Percentiles rank a stretch among this genome's conserved stretches.
phyloP scores from a whole-genome alignment of 148 eudicot species.

The Diospyros lotus region DNA sequence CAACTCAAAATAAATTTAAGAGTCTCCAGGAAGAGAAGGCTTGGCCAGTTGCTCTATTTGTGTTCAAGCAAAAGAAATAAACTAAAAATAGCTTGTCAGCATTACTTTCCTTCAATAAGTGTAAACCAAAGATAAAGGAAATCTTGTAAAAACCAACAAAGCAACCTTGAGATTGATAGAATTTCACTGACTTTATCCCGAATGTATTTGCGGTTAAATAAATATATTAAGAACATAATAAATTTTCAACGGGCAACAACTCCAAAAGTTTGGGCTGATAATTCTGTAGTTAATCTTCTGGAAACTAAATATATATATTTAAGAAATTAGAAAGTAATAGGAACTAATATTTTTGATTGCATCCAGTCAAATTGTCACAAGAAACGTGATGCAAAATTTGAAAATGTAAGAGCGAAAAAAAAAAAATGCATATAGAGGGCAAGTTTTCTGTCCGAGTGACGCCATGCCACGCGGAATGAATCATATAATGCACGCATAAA shows the following conservation, averaged over 20 bases:
- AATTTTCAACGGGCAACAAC: too few relatives aligned
- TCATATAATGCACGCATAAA: too few relatives aligned
- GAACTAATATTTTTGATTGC: neutral
- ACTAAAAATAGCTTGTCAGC: too few relatives aligned
- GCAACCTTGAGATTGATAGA: neutral
- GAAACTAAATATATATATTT: too few relatives aligned
- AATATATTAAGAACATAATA: neutral
- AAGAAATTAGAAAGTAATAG: too few relatives aligned
- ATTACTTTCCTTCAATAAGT: neutral
- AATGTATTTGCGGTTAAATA: neutral
- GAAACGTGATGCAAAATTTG: neutral
- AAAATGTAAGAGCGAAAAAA: neutral
- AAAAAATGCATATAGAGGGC: neutral
- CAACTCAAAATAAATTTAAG: too few relatives aligned
- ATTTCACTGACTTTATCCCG: neutral
- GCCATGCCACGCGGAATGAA: neutral
- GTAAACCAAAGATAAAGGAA: neutral
- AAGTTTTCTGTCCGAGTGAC: neutral
- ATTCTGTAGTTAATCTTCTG: too few relatives aligned
- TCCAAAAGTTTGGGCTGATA: too few relatives aligned
- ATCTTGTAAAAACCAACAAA: constrained; percentile 1
- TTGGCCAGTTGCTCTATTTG: too few relatives aligned
- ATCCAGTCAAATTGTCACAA: neutral
- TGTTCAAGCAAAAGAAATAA: too few relatives aligned
- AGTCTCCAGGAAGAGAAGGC: too few relatives aligned